Base-by-base conservation (phyloP, 345 rosid genomes). In the Brassica incana region DNA sequence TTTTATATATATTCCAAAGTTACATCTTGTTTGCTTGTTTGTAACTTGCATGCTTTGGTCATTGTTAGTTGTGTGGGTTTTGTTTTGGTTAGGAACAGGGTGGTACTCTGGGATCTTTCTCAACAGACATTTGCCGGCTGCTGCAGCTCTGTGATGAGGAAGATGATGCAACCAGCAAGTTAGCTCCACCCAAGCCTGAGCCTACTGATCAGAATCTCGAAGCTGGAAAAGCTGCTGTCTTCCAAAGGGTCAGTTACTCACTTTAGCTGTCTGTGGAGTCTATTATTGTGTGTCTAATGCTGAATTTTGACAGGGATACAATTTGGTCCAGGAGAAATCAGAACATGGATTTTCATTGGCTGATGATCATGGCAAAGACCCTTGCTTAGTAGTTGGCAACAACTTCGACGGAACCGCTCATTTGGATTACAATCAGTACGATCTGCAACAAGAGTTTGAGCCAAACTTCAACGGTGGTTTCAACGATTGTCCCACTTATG, bases 141-240 rank as follows among this genome's bases (percentile, higher is more conserved):
- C 82, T 96, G 81, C 97, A 93, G 85, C 94, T 92, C 16, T 84
- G 91, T 48, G 98, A 93, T 83, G 99, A 96, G 84, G 97, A 96
- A 85, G 99, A 95, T 83, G 99, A 93, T 83, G 99, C 99, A 8
- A 88, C 97, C 67, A 96, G 99, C 83, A 80, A 88, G 20, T 81
- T 93, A 74, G 87, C 92, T 76, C 86, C 90, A 1, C 97, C 97
- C 20, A 96, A 96, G 91, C 86, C 85, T 0, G 94, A 92, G 86
- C 98, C 98, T 69, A 80, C 86, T 76, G 98, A 91, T 83, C 97
- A 88, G 79, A 84, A 67, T 75, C 81, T 85, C n/a, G 87, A 83
- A 71, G 87, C 69, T 71, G 93, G 83, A 65, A 82, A 87, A 79
- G 20, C 58, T 63, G 83, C 84, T 50, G 86, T 74, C 35, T 88